Conservation (phyloP, 805 yeast genomes). For the Candida insectalens region DNA sequence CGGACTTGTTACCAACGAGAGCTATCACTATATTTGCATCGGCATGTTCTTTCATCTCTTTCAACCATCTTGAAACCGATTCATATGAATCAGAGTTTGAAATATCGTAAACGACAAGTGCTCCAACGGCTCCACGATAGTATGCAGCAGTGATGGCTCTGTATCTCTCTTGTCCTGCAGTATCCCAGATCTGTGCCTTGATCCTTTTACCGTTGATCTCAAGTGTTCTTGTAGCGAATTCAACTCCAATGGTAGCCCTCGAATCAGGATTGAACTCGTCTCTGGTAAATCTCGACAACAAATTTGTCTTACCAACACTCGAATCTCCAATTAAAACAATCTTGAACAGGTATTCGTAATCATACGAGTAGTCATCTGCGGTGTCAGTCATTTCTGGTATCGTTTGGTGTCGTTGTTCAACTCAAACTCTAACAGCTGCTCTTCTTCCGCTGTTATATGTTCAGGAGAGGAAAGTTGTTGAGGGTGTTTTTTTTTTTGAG, state of each 20-base stretch:
- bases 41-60: conserved; percentile 86
- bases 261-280: conserved; percentile 93
- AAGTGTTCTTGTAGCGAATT: conserved; percentile 92
- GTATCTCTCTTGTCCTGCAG: conserved; percentile 98
- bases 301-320: conserved; percentile 93
- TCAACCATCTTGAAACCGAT: conserved; percentile 79
- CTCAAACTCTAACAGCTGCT: background rate
- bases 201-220: conserved; percentile 77
- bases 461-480: too few species aligned
- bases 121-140: conserved; percentile 97
- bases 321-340: conserved; percentile 94
- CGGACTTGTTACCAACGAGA: conserved; percentile 86
- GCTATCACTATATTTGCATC: conserved; percentile 93
- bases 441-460: too few species aligned
- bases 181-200: conserved; percentile 95
- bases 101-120: conserved; percentile 90
- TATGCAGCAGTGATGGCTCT: conserved; percentile 96
- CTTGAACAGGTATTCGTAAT: conserved; percentile 88
- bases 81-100: conserved; percentile 84
- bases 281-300: conserved; percentile 86
- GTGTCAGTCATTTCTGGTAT: conserved; percentile 29
- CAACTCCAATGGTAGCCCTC: conserved; percentile 94
- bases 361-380: conserved; percentile 65
- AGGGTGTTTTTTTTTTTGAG: too few species aligned
- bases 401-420: background rate